Base-by-base conservation (phyloP, 306 rosid genomes). In the Morella rubra region DNA sequence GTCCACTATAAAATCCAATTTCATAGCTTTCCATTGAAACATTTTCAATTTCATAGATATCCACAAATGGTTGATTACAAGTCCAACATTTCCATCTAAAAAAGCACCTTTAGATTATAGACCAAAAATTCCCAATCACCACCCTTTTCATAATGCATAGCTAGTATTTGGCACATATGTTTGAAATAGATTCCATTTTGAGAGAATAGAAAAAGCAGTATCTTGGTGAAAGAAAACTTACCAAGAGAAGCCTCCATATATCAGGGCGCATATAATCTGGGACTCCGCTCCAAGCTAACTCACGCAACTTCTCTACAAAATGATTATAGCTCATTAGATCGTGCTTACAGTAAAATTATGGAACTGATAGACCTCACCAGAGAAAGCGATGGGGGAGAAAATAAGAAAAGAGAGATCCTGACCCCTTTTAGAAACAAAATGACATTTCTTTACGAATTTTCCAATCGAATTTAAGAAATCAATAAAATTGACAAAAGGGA, bases 171-270 rank as follows among this genome's bases (percentile, higher is more conserved):
- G 37, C 3, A 32, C 37, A 32, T 32, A 32, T 32, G 37, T 32
- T 32, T 32, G 37, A 32, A 32, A 32, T 32, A 32, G 37, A 32
- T 32, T 32, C 37, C 37, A 32, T 32, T 32, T 32, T 32, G 37
- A 32, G 37, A 32, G 3, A 32, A 32, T 32, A 32, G 37, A 32
- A 32, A 32, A 0, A 0, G 37, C 37, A 32, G 37, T 32, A 32
- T 32, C 37, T 32, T 32, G 37, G 37, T 32, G 37, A 32, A 32
- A 32, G 37, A 32, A 32, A 80, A 78, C 93, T 85, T 90, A 93
- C 98, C 94, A 93, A 86, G 80, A 93, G 97, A 84, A 93, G 94
- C 86, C 97, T 90, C 98, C 97, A 93, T 49, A 89, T 86, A 65
- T 85, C 86, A n/a, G 98, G 96, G 49, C 98, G 97, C 98, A 93